These are phyloP conservation scores for Xylariaceae sp. DNA, from an alignment of 2,329 filamentous ascomycete species.

Conservation along the genomic window DNA sequence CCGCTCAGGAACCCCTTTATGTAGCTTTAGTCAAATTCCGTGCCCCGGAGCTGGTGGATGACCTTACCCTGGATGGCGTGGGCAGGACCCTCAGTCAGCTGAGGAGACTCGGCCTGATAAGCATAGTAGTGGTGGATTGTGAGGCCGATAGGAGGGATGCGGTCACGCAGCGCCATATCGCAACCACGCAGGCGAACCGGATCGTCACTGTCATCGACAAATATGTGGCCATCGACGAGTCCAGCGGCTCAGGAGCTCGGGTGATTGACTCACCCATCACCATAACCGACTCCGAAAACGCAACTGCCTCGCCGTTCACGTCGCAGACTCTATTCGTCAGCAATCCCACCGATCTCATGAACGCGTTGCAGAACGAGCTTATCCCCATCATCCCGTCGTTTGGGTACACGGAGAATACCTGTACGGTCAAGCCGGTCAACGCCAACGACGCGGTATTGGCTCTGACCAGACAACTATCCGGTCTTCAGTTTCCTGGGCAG, in stretches of 20 bases:
- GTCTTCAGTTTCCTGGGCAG: conserved; percentile 43
- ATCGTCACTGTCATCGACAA: conserved; percentile 68
- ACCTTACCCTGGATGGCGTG: conserved; percentile 64
- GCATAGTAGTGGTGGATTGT: conserved; percentile 77
- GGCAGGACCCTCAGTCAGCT: conserved; percentile 80
- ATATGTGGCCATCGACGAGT: conserved; percentile 59
- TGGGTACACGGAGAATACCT: conserved; percentile 35
- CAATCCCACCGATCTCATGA: conserved; percentile 49
- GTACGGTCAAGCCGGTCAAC: conserved; percentile 31
- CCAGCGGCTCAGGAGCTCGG: conserved; percentile 60
- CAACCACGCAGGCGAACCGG: conserved; percentile 60
- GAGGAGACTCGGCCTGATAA: conserved; percentile 69
- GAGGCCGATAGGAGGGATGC: conserved; percentile 28
- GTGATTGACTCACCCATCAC: conserved; percentile 53
- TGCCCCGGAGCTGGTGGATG: conserved; percentile 61
- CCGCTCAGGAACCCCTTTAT: conserved; percentile 41
- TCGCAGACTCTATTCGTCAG: conserved; percentile 31
- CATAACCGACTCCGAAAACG: conserved; percentile 20
- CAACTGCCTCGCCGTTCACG: conserved; percentile 24
- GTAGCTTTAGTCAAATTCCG: conserved; percentile 82
- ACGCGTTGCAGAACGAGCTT: conserved; percentile 58
- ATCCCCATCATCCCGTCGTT: conserved; percentile 59
- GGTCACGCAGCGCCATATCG: conserved; percentile 33
- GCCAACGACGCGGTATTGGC: conserved; percentile 63
- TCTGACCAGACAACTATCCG: conserved; percentile 67